Conservation (phyloP, 768 basidiomycete species). For the Serendipita sp. region DNA sequence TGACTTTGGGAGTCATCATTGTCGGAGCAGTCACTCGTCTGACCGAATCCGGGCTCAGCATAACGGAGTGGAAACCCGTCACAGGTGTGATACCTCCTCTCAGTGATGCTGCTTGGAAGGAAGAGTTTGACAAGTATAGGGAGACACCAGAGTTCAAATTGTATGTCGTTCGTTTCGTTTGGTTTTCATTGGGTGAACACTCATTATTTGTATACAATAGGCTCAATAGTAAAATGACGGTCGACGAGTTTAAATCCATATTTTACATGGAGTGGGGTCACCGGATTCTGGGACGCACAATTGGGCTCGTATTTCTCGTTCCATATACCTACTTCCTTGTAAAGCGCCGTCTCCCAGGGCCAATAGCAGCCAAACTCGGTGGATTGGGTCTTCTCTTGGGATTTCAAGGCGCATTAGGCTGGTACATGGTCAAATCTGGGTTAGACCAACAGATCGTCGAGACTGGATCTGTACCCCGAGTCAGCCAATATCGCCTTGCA, state of each 20-base stretch:
- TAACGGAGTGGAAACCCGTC: conserved; percentile 94
- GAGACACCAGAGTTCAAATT: conserved; percentile 89
- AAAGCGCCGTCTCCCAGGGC: conserved; percentile 48
- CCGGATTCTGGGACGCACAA: conserved; percentile 77
- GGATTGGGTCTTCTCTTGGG: conserved; percentile 73
- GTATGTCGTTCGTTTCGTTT: conserved; percentile 31
- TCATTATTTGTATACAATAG: conserved; percentile 24
- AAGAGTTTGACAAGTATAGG: conserved; percentile 88
- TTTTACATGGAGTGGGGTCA: conserved; percentile 99
- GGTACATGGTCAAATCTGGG: conserved; percentile 99
- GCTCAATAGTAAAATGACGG: conserved; percentile 71
- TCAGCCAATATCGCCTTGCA: conserved; percentile 91
- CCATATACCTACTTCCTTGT: conserved; percentile 70
- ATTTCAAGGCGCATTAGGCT: conserved; percentile 81
- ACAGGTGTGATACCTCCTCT: conserved; percentile 79
- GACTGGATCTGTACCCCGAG: conserved; percentile 78
- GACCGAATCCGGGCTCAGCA: conserved; percentile 93
- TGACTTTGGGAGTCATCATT: conserved; percentile 85
- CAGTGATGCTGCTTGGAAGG: conserved; percentile 57
- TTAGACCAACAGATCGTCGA: conserved; percentile 67
- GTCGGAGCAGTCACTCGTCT: conserved; percentile 93
- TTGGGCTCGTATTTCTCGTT: conserved; percentile 67
- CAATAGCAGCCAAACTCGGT: conserved; percentile 46
- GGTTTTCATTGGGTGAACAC: conserved; percentile 4
- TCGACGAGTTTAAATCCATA: conserved; percentile 88